Percentiles rank a stretch among this genome's conserved stretches.
phyloP scores from a whole-genome alignment of 2,329 filamentous ascomycete species.

The Cladosporium sp. region DNA sequence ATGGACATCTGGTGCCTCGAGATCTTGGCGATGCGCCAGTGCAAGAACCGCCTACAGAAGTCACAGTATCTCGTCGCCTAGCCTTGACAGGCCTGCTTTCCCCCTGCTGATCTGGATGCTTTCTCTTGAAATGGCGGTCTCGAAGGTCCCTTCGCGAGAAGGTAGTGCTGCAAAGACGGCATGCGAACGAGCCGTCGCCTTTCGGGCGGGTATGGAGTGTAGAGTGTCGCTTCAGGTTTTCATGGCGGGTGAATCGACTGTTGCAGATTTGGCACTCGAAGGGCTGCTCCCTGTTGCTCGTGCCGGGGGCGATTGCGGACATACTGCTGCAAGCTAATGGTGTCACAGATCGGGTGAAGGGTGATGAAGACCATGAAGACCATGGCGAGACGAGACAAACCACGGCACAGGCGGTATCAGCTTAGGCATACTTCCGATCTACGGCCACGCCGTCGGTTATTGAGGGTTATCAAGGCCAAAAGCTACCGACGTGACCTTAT shows the following conservation, averaged over 20 bases:
- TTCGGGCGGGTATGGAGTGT: constrained; percentile 32
- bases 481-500: too few relatives aligned
- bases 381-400: too few relatives aligned
- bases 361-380: too few relatives aligned
- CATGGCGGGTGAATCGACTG: constrained; percentile 36
- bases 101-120: constrained; percentile 31
- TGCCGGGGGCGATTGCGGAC: background rate
- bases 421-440: too few relatives aligned
- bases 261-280: constrained; percentile 39
- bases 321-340: background rate
- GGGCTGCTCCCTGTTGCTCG: constrained; percentile 26
- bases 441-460: too few relatives aligned
- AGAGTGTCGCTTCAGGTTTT: constrained; percentile 42
- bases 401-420: too few relatives aligned
- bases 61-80: constrained; percentile 4
- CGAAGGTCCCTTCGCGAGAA: constrained; percentile 41
- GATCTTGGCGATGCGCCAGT: background rate
- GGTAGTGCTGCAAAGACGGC: constrained; percentile 35
- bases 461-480: too few relatives aligned
- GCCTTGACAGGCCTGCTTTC: constrained; percentile 13
- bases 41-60: background rate
- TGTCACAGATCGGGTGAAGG: too few relatives aligned
- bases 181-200: constrained; percentile 25
- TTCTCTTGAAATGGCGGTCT: constrained; percentile 39
- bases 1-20: background rate